phyloP scores from a whole-genome alignment of 148 eudicot species.

The Rhododendron ovatum region DNA sequence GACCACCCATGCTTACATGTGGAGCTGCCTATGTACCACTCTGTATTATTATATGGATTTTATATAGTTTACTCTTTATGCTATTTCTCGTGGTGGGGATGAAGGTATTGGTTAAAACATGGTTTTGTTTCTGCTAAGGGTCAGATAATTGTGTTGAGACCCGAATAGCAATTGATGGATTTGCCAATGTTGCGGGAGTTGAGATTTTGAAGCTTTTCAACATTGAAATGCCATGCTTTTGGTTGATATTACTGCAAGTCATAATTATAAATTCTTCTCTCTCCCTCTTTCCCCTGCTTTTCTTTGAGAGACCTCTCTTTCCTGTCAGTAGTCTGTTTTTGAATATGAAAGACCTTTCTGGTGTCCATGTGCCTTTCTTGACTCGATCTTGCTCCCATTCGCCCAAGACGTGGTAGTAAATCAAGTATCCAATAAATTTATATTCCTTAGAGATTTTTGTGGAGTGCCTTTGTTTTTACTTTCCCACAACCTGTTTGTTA shows the following conservation, averaged over 20 bases:
- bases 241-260: neutral
- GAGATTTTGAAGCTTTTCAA: neutral
- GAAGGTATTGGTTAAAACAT: neutral
- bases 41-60: neutral
- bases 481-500: neutral
- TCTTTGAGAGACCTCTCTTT: neutral
- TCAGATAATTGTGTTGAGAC: neutral
- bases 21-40: neutral
- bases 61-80: neutral
- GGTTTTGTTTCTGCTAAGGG: neutral
- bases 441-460: neutral
- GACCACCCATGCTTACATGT: no score
- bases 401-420: neutral
- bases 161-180: neutral
- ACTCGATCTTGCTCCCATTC: neutral
- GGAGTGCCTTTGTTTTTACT: neutral
- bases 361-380: neutral
- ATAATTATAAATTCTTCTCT: neutral
- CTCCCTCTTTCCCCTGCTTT: neutral
- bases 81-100: neutral
- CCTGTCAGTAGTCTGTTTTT: neutral
- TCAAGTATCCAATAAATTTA: neutral
- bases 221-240: neutral
- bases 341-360: neutral
- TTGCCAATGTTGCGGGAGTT: no score